These are phyloP conservation scores for Sphaerobolus stellatus DNA, from an alignment of 1,284 basidiomycete species.

Conservation along the genomic window DNA sequence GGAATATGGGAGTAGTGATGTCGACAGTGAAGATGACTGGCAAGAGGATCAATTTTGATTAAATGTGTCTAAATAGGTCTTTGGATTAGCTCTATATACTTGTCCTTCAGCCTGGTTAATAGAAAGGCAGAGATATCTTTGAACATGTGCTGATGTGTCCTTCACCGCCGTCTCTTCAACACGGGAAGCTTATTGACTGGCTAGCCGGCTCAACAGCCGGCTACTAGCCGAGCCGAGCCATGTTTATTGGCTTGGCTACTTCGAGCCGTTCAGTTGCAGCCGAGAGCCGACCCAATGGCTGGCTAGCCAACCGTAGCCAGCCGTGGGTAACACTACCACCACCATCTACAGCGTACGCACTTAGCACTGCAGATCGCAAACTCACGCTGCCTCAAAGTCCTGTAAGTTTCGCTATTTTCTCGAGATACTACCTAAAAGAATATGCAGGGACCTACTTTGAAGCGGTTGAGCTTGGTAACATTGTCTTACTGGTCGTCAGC, in stretches of 20 bases:
- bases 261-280: background rate
- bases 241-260: background rate
- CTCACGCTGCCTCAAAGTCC: no score
- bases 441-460: no score
- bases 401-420: no score
- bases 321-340: slow-evolving; percentile 3
- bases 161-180: no score
- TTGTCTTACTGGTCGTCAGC: no score
- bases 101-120: background rate
- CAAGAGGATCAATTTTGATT: background rate
- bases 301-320: slow-evolving; percentile 1
- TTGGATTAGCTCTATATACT: background rate
- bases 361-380: no score
- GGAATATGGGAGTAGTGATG: background rate
- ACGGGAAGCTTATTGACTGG: no score
- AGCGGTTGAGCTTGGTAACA: no score
- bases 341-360: no score
- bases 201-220: background rate
- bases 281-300: no score
- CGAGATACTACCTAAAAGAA: no score
- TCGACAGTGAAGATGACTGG: background rate
- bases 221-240: background rate
- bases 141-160: no score
- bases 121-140: background rate
- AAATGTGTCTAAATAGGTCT: background rate